Conservation (phyloP, 2,329 filamentous ascomycete species). For the Monosporascus cannonballus region DNA sequence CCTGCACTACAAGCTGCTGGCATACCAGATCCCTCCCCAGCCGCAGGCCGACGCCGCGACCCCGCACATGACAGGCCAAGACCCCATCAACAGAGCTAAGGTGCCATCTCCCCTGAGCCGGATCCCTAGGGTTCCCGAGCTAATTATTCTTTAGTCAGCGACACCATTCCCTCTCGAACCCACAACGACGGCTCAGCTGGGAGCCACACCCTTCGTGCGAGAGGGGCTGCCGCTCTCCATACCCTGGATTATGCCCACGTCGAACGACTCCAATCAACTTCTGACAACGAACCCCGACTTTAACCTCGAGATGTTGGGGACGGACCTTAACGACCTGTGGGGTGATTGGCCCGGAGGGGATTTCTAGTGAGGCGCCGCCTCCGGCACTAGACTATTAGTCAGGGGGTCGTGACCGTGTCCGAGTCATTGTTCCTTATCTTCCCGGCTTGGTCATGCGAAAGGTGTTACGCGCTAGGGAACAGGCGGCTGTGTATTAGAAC, state of each 20-base stretch:
- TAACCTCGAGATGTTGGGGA: conserved; percentile 46
- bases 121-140: conserved; percentile 1
- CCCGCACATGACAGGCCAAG: conserved; percentile 14
- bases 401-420: no score
- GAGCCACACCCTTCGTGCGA: conserved; percentile 14
- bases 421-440: no score
- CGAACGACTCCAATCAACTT: conserved; percentile 25
- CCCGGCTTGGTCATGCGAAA: no score
- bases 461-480: no score
- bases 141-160: conserved; percentile 32
- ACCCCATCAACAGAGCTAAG: conserved; percentile 15
- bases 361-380: conserved; percentile 10
- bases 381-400: no score
- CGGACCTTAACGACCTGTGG: conserved; percentile 51
- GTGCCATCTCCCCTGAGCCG: conserved; percentile 22
- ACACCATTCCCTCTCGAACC: conserved; percentile 34
- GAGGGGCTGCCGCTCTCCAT: conserved; percentile 23
- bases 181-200: conserved; percentile 12
- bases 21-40: conserved; percentile 43
- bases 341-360: conserved; percentile 31
- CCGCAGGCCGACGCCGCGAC: conserved; percentile 15
- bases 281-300: conserved; percentile 44
- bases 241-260: conserved; percentile 26
- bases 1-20: conserved; percentile 51
- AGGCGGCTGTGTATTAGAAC: no score